These are phyloP conservation scores for Haplosporangium sp. DNA, from an alignment of 371 early-diverging fungal species.

Conservation along the genomic window DNA sequence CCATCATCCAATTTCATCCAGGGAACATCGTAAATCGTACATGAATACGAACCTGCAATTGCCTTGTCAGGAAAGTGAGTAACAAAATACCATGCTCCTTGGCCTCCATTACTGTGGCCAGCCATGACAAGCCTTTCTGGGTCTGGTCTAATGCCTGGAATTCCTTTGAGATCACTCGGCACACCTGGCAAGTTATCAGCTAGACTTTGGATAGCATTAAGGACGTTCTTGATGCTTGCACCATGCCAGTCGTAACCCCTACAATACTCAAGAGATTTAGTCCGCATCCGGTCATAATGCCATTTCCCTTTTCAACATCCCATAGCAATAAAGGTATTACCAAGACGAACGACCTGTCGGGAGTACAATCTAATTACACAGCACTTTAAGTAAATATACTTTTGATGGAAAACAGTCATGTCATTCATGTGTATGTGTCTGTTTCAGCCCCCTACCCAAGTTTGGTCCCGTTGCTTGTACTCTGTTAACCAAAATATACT, in stretches of 20 bases:
- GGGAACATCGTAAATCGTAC: background rate
- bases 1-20: background rate
- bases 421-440: too few relatives aligned
- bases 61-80: constrained; percentile 77
- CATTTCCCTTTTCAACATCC: too few relatives aligned
- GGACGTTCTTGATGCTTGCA: constrained; percentile 58
- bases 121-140: constrained; percentile 43
- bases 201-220: constrained; percentile 54
- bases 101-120: constrained; percentile 82
- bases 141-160: constrained; percentile 40
- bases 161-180: constrained; percentile 11
- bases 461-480: constrained; percentile 29
- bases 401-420: background rate
- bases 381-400: background rate
- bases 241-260: constrained; percentile 74
- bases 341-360: constrained; percentile 81
- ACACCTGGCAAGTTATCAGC: constrained; percentile 35
- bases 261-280: background rate
- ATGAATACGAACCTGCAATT: constrained; percentile 64
- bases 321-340: constrained; percentile 40
- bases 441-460: constrained; percentile 32
- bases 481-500: constrained; percentile 36
- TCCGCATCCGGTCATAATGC: background rate
- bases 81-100: constrained; percentile 79
- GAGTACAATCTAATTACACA: constrained; percentile 56